These are phyloP conservation scores for Dipteronia dyeriana DNA, from an alignment of 345 rosid species.

Conservation along the genomic window DNA sequence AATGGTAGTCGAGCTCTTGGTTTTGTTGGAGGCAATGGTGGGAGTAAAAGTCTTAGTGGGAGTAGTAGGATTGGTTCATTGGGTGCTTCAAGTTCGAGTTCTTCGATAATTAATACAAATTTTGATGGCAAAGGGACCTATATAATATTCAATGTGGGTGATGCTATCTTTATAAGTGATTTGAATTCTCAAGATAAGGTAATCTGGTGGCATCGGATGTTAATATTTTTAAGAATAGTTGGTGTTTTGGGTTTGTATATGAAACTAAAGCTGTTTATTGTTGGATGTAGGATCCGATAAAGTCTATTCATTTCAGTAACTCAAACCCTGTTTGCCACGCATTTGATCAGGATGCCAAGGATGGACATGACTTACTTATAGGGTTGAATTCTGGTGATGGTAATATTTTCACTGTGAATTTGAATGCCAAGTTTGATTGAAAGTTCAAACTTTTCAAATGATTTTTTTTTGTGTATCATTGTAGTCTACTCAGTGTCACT, in stretches of 20 bases:
- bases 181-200: conserved; percentile 99
- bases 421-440: conserved; percentile 19
- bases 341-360: conserved; percentile 92
- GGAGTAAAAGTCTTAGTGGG: conserved; percentile 67
- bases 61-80: conserved; percentile 81
- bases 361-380: conserved; percentile 96
- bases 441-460: conserved; percentile 24
- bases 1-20: conserved; percentile 90
- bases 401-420: conserved; percentile 34
- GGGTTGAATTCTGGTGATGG: conserved; percentile 98
- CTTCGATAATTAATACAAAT: conserved; percentile 61
- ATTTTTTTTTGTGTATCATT: conserved; percentile 38
- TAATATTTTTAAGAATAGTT: conserved; percentile 12
- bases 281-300: conserved; percentile 86
- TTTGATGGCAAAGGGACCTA: conserved; percentile 98
- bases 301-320: conserved; percentile 93
- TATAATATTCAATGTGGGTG: conserved; percentile 93
- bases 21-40: conserved; percentile 96
- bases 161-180: conserved; percentile 90
- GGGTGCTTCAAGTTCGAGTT: conserved; percentile 69
- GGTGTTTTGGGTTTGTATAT: neutral
- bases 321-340: conserved; percentile 95
- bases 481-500: conserved; percentile 96
- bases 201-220: conserved; percentile 18
- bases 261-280: conserved; percentile 25